Evolutionary conservation across 106 monocot genomes (phyloP).

Genomic region (Vanilla planifolia): DNA sequence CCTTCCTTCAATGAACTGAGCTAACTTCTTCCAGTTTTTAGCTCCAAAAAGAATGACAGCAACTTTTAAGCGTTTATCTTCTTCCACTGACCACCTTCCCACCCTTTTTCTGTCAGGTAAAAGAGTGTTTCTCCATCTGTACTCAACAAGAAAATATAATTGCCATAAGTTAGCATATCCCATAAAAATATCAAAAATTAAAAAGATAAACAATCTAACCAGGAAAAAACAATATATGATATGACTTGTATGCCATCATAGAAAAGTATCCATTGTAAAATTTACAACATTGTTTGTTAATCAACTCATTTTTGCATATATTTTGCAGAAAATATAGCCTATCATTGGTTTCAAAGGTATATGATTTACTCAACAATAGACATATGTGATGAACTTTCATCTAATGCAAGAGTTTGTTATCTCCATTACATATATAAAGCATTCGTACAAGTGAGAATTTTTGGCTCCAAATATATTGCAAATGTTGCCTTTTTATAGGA

Average conservation of each 20-base stretch:
- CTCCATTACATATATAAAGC: too few species aligned
- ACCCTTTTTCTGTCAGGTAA: constrained; percentile 60
- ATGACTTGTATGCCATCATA: not conserved
- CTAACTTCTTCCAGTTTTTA: constrained; percentile 83
- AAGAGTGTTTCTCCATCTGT: constrained; percentile 82
- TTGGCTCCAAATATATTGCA: too few species aligned
- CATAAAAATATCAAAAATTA: not conserved
- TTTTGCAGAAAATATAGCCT: too few species aligned
- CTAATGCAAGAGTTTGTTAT: too few species aligned
- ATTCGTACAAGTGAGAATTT: too few species aligned
- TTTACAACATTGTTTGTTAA: not conserved
- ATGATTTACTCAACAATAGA: too few species aligned
- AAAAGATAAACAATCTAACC: constrained; percentile 1
- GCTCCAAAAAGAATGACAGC: constrained; percentile 85
- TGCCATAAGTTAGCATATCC: not conserved
- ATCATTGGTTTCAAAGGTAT: too few species aligned
- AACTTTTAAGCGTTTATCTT: constrained; percentile 91
- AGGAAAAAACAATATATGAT: not conserved
- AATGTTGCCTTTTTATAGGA: too few species aligned
- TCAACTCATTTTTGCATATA: not conserved
- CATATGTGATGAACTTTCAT: too few species aligned
- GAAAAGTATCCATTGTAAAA: not conserved
- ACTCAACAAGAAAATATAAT: constrained; percentile 5
- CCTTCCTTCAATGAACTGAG: constrained; percentile 70
- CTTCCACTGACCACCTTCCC: constrained; percentile 90